Base-by-base conservation (phyloP, 2,329 filamentous ascomycete species). In the Chalara sp. region DNA sequence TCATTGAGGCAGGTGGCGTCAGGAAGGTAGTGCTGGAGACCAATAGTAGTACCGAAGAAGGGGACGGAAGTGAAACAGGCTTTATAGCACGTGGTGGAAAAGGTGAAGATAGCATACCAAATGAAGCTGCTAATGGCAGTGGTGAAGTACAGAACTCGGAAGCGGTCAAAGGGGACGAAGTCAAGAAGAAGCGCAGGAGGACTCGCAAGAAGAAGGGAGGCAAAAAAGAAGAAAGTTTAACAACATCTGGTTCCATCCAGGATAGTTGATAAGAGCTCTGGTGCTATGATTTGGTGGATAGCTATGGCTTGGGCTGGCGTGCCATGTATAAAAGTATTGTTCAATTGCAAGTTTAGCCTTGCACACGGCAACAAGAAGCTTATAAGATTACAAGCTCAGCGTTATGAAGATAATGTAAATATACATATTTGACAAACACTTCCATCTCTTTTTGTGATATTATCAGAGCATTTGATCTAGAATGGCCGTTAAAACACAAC, bases 11-110 rank as follows among this genome's bases (percentile, higher is more conserved):
- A 2, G 81, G 84, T 50, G 87, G 87, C 2, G 77, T 90, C 48
- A 80, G 81, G 56, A 92, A 92, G 68, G 80, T 89, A 43, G 80
- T 92, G 1, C 72, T 92, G 30, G 84, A 89, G 62, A 83, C 83
- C 3, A 85, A 76, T 30, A 82, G 77, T 49, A 59, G 51, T 28
- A 58, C 58, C 6, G 55, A 53, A 11, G 63, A 65, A 21, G 21
- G 21, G 11, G 56, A 58, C n/a, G 46, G 45, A 32, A 53, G 56
- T 5, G 41, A 53, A 21, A 21, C 21, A 21, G 21, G 3, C 21
- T 21, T n/a, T 4, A 37, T 37, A n/a, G 8, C n/a, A 37, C 2
- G 13, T 32, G 13, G 30, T 48, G 45, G 5, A 33, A 12, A 10
- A 28, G 46, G 32, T 33, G 47, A 29, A 3, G 50, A 47, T 29